Percentiles rank a stretch among this genome's conserved stretches.
phyloP scores from a whole-genome alignment of 345 rosid genomes.

The Rhodomyrtus tomentosa region DNA sequence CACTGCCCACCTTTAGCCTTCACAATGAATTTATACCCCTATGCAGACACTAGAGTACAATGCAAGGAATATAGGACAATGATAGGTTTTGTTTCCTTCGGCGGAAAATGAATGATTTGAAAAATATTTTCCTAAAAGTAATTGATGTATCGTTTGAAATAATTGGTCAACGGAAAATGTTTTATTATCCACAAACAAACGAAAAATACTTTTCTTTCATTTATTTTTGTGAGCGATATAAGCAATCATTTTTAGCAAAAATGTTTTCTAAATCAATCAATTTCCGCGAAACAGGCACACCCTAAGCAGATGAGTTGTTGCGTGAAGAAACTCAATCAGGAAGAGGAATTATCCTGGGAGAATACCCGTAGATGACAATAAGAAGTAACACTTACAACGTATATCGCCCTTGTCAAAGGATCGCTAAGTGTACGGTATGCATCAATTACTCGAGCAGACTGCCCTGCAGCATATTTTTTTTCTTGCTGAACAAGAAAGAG shows the following conservation, averaged over 20 bases:
- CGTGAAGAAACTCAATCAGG: neutral
- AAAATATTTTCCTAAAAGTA: no score
- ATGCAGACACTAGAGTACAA: neutral
- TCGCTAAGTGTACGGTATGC: conserved; percentile 61
- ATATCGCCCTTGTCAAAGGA: conserved; percentile 60
- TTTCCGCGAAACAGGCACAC: neutral
- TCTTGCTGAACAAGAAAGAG: conserved; percentile 34
- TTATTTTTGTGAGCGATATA: no score
- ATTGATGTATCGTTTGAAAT: neutral
- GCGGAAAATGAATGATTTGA: neutral
- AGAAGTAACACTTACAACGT: conserved; percentile 43
- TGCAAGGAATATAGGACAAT: neutral
- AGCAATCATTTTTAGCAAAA: neutral
- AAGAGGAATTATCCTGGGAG: neutral
- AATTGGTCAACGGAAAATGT: neutral
- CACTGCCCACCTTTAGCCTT: neutral
- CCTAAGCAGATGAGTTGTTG: neutral
- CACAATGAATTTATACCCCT: neutral
- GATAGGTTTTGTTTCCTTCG: neutral
- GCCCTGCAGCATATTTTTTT: conserved; percentile 74
- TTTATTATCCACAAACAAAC: neutral
- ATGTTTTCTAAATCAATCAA: neutral
- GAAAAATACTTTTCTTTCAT: no score
- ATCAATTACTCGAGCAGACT: conserved; percentile 78
- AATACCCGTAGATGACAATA: neutral